Base-by-base conservation (phyloP, 75 land plant genomes). In the Ceratopteris richardii region DNA sequence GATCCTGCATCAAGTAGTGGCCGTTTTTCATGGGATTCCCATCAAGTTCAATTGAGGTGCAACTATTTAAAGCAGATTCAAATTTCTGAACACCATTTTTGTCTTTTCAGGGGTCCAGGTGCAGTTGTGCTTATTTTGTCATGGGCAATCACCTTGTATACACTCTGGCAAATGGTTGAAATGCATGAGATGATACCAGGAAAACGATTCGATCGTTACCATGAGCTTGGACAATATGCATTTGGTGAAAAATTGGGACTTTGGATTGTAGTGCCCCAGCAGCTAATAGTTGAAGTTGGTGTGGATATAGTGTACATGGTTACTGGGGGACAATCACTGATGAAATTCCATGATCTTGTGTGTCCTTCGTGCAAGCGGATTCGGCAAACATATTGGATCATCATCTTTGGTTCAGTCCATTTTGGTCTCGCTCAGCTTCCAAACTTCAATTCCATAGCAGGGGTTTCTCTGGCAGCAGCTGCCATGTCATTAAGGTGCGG, bases 111-210 rank as follows among this genome's bases (percentile, higher is more conserved):
- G 86, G 86, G 86, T 0, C 84, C 84, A 3, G 86, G 86, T 1
- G 66, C 76, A 17, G 65, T 41, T 2, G 80, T 83, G 28, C 74
- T 82, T 0, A 47, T 82, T 16, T 16, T 70, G 1, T 82, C 84
- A 39, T 82, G 84, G 84, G 18, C 66, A 12, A 72, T 83, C 57
- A 83, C 86, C 17, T 64, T 83, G 17, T 83, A 76, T 65, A 83
- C 86, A 1, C 70, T 83, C 0, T 83, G 86, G 86, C 84, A 83
- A 50, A 80, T 83, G 84, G 86, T 83, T 36, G 80, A 83, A 62
- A 83, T 83, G 86, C 86, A 83, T 40, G 86, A 83, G 65, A 83
- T 83, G 77, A 68, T 83, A 2, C 80, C 80, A 5, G 84, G 86
- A 1, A 80, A 72, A 55, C 79, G 86, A n/a, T 62, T 62, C 42